Percentiles rank a stretch among this genome's conserved stretches.
Evolutionary conservation across 495 filamentous ascomycete genomes (phyloP).

Genomic region (Tuber borchii): DNA sequence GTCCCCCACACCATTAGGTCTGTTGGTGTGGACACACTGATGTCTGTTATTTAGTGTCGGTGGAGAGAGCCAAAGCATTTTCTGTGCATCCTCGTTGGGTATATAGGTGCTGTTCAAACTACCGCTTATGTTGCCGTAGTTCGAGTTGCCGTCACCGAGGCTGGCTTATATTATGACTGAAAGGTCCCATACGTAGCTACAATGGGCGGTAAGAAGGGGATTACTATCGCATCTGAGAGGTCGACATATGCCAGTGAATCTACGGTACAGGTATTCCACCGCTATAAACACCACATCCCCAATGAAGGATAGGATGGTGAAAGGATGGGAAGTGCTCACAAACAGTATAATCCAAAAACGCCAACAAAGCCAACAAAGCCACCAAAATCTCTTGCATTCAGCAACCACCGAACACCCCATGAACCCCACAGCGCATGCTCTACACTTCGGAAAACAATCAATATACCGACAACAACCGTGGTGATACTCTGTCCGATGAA

Average conservation of each 20-base stretch:
- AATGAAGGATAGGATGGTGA: background rate
- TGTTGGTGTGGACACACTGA: no score
- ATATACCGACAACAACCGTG: slow-evolving; percentile 56
- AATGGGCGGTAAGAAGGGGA: slow-evolving; percentile 81
- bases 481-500: slow-evolving; percentile 82
- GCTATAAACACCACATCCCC: background rate
- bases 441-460: slow-evolving; percentile 66
- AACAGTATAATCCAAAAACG: slow-evolving; percentile 70
- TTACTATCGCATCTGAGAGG: slow-evolving; percentile 82
- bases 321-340: slow-evolving; percentile 24
- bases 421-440: slow-evolving; percentile 66
- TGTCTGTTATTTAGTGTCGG: no score
- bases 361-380: slow-evolving; percentile 89
- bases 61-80: no score
- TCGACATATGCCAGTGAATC: slow-evolving; percentile 82
- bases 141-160: no score
- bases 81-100: no score
- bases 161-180: no score
- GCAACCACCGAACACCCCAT: slow-evolving; percentile 56
- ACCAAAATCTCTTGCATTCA: slow-evolving; percentile 61
- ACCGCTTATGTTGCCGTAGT: no score
- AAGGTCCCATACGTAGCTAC: no score
- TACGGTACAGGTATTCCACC: slow-evolving; percentile 39
- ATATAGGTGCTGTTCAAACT: no score
- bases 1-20: no score